Evolutionary conservation across 768 basidiomycete species (phyloP), one percentile per base, ranked within the genome.

Genomic region (Ephemerocybe angulata): DNA sequence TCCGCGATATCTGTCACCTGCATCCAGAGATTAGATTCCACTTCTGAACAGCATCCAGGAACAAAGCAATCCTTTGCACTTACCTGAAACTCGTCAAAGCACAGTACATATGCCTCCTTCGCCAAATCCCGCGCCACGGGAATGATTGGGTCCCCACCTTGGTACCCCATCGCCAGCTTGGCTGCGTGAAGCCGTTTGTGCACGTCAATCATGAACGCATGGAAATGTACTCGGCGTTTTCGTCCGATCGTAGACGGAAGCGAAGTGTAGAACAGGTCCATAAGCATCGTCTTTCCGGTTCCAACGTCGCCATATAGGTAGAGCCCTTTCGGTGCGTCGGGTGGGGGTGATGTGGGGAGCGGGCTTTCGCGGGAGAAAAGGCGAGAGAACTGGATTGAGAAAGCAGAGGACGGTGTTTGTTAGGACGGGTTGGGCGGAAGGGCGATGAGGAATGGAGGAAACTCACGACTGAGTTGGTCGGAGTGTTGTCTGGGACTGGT

Each of bases 151-250:
- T 98, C 93, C 17, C 89, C 87, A 21, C 84, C 82, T 15, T 79
- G 67, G 58, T 76, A 72, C 1, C 89, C 88, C 74, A 86, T 81
- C 53, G 81, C 78, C 40, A 81, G 73, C 73, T 93, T 94, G 35
- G 88, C 81, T 1, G 85, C 84, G 61, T 98, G 94, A 3, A 95
- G 68, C 17, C 93, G 86, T 65, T 96, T 97, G 68, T 98, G 92
- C 21, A 98, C 94, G 66, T 99, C 97, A 58, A 98, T 86, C 97
- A 99, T 98, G 77, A 99, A 98, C 1, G 93, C 92, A 66, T 98
- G 95, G 68, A 99, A 99, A 70, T 99, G 97, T 15, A 98, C 93
- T 28, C 97, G 81, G 52, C 90, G 86, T 71, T 91, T 92, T 56
- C 83, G 81, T 42, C 71, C 81, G 52, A 90, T 73, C 41, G 78